These are phyloP conservation scores for Hyaloscypha bicolor DNA, from an alignment of 495 filamentous ascomycete genomes.

Conservation along the genomic window DNA sequence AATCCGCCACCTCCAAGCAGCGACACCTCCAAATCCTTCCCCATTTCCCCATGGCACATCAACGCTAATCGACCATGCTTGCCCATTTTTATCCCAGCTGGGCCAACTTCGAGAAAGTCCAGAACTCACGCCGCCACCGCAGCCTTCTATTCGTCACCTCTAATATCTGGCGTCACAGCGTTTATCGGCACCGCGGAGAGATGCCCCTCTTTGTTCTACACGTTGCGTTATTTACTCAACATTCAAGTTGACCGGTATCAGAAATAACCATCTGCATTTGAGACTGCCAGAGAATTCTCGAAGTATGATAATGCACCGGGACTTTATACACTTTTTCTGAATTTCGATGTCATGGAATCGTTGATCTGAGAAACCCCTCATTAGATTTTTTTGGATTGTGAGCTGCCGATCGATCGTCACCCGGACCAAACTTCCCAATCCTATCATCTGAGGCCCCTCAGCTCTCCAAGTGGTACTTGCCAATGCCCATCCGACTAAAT, in stretches of 20 bases:
- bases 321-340: neutral
- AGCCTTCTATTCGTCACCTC: neutral
- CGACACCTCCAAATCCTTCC: too few relatives aligned
- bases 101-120: neutral
- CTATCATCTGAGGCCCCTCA: neutral
- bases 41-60: too few relatives aligned
- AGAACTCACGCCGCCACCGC: neutral
- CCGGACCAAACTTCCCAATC: neutral
- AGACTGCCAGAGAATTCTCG: too few relatives aligned
- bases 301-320: too few relatives aligned
- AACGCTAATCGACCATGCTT: too few relatives aligned
- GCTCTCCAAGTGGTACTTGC: neutral
- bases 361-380: conserved; percentile 2
- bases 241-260: neutral
- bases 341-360: neutral
- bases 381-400: neutral
- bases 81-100: neutral
- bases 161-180: neutral
- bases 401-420: neutral
- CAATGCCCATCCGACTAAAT: neutral
- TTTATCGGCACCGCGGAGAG: neutral
- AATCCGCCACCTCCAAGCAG: too few relatives aligned
- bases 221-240: neutral
- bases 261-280: neutral
- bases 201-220: neutral